Evolutionary conservation across 1,284 basidiomycete genomes (phyloP).

Genomic region (Wolfiporia cocos): DNA sequence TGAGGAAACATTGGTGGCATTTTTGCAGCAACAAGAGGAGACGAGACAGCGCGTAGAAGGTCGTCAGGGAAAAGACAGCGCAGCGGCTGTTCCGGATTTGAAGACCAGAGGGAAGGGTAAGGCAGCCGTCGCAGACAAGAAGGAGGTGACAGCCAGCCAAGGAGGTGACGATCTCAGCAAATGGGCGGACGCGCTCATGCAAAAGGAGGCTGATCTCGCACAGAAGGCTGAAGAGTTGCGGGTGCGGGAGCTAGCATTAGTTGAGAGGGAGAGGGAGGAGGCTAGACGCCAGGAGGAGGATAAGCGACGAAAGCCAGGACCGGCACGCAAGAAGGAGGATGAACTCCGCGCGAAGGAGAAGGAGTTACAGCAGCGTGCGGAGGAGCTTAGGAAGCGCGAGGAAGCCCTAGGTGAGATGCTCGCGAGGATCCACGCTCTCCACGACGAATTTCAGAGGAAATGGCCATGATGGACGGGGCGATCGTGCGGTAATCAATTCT

Average conservation of each 20-base stretch:
- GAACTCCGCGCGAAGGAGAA: slow-evolving; percentile 7
- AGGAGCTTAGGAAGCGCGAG: slow-evolving; percentile 5
- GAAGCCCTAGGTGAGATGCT: slow-evolving; percentile 5
- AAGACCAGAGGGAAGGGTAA: too few species aligned
- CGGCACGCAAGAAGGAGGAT: slow-evolving; percentile 4
- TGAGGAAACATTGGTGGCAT: too few species aligned
- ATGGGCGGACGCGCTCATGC: too few species aligned
- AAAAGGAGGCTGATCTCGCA: neutral
- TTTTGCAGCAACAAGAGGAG: neutral
- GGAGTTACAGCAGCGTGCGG: slow-evolving; percentile 3
- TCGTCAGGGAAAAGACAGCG: neutral
- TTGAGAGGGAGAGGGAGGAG: slow-evolving; percentile 2
- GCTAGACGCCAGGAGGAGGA: slow-evolving; percentile 3
- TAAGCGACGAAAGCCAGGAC: slow-evolving; percentile 5
- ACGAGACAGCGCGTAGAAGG: neutral
- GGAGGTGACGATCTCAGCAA: too few species aligned
- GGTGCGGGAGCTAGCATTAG: slow-evolving; percentile 1
- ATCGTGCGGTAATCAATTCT: too few species aligned
- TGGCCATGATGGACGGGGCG: too few species aligned
- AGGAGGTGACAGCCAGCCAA: too few species aligned
- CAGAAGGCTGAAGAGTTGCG: neutral
- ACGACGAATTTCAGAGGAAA: slow-evolving; percentile 6
- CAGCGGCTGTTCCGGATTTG: too few species aligned
- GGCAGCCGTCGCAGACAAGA: too few species aligned
- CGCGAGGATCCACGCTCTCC: slow-evolving; percentile 1